Base-by-base conservation (phyloP, 306 rosid species). In the Inga oerstediana region DNA sequence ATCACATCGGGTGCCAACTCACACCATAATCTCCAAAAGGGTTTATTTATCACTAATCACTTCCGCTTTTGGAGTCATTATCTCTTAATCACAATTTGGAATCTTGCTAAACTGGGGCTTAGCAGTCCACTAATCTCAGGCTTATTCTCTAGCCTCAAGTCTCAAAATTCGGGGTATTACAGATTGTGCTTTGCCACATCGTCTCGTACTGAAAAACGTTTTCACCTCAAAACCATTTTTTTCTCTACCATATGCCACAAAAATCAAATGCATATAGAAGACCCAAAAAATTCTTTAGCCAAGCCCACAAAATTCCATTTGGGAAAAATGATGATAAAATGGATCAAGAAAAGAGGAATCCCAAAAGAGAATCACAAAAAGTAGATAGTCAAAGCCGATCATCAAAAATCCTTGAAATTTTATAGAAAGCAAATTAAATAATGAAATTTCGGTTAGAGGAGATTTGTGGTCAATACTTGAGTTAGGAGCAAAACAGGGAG, bases 341-440 rank as follows among this genome's bases (percentile, higher is more conserved):
- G 45, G 51, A n/a, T 41, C 74, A 20, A 41, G 51, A 59, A 59
- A 20, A 70, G n/a, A 70, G 51, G 74, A 34, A 41, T 71, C 75
- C 54, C 54, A 43, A 71, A n/a, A 43, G 35, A 10, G 35, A 43
- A 43, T n/a, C 7, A 11, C 34, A 45, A 73, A 72, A 73, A 27
- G 43, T 61, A 13, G 13, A 46, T 2, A 48, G 17, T 35, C 58
- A 17, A 73, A 72, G 22, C 13, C 61, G 54, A 71, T 22, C 52
- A 27, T 7, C 10, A 1, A 46, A 73, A 72, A 73, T 1, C 13
- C 22, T 72, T n/a, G 54, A 72, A 45, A 24, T 46, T 20, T 41
- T 20, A 37, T 10, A 11, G 35, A 70, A 39, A 39, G 19, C 6
- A 45, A 72, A 72, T 45, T 15, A 44, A 44, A 46, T 3, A 10